These are phyloP conservation scores for Salmacisia buchloeana DNA, from an alignment of 1,284 basidiomycete genomes.

Conservation along the genomic window DNA sequence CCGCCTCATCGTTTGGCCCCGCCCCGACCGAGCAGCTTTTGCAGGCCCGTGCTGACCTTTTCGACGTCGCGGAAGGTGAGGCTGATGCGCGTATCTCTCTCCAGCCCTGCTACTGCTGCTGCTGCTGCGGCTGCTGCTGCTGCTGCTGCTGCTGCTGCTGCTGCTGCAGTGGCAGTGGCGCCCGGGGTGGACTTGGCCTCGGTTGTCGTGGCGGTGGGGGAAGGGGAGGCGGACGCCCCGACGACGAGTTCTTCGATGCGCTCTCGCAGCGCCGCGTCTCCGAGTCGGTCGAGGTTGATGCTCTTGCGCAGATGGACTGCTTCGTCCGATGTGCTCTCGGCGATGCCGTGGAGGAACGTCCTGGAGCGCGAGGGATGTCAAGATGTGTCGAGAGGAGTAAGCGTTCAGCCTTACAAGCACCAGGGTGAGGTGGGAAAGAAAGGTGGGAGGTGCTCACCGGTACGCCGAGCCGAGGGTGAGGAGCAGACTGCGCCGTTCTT, in stretches of 20 bases:
- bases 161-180: neutral
- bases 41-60: slow-evolving; percentile 39
- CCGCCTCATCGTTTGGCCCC: slow-evolving; percentile 10
- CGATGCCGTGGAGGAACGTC: slow-evolving; percentile 50
- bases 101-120: slow-evolving; percentile 48
- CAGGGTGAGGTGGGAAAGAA: neutral
- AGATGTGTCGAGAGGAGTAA: neutral
- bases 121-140: slow-evolving; percentile 48
- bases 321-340: slow-evolving; percentile 53
- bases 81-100: slow-evolving; percentile 66
- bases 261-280: slow-evolving; percentile 10
- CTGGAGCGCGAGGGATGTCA: slow-evolving; percentile 14
- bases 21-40: slow-evolving; percentile 25
- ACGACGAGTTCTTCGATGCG: neutral
- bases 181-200: neutral
- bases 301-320: slow-evolving; percentile 22
- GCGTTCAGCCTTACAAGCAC: neutral
- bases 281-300: slow-evolving; percentile 22
- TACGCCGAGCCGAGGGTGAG: slow-evolving; percentile 41
- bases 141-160: neutral
- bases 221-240: neutral
- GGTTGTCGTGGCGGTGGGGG: neutral
- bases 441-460: slow-evolving; percentile 17
- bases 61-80: slow-evolving; percentile 78
- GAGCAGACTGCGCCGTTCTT: slow-evolving; percentile 44